A percentile compares a stretch with the other conserved stretches of the same genome.
phyloP scores from a whole-genome alignment of 2,329 filamentous ascomycete genomes.

The Chaetomiaceae sp. region DNA sequence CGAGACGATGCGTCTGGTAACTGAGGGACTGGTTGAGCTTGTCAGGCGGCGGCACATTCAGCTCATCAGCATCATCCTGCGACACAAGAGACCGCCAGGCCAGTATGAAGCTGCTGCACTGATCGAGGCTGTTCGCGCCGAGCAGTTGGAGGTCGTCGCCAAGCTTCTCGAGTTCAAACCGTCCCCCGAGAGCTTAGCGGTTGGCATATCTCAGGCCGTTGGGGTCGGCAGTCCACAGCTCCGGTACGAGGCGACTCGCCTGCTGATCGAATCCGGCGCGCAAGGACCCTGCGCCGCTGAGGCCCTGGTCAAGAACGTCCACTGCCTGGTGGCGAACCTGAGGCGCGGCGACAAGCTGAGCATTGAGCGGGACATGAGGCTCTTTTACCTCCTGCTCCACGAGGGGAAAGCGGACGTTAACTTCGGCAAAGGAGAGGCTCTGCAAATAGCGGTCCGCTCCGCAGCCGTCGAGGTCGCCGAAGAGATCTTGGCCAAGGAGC shows the following conservation, averaged over 20 bases:
- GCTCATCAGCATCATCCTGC: constrained; percentile 24
- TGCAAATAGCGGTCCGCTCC: constrained; percentile 24
- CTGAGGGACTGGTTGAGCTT: constrained; percentile 24
- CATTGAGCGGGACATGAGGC: constrained; percentile 18
- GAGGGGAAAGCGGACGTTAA: constrained; percentile 27
- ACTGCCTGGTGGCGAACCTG: constrained; percentile 16
- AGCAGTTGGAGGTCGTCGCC: constrained; percentile 20
- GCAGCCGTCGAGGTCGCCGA: constrained; percentile 20
- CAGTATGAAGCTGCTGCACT: constrained; percentile 25
- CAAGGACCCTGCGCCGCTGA: constrained; percentile 22
- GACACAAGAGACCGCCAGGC: constrained; percentile 15
- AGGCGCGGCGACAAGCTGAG: constrained; percentile 11
- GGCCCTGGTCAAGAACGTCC: constrained; percentile 23
- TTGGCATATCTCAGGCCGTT: constrained; percentile 23
- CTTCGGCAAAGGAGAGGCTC: constrained; percentile 23
- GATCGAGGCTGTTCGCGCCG: constrained; percentile 24
- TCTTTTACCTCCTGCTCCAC: constrained; percentile 25
- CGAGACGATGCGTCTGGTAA: constrained; percentile 23
- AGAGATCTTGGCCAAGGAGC: constrained; percentile 23
- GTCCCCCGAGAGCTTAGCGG: constrained; percentile 19
- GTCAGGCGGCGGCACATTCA: constrained; percentile 17
- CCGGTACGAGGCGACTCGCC: constrained; percentile 18
- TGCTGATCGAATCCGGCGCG: constrained; percentile 24
- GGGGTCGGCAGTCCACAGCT: constrained; percentile 14
- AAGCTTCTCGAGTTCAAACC: constrained; percentile 25